These are phyloP conservation scores for Murraya paniculata DNA, from an alignment of 345 rosid species.

Conservation along the genomic window DNA sequence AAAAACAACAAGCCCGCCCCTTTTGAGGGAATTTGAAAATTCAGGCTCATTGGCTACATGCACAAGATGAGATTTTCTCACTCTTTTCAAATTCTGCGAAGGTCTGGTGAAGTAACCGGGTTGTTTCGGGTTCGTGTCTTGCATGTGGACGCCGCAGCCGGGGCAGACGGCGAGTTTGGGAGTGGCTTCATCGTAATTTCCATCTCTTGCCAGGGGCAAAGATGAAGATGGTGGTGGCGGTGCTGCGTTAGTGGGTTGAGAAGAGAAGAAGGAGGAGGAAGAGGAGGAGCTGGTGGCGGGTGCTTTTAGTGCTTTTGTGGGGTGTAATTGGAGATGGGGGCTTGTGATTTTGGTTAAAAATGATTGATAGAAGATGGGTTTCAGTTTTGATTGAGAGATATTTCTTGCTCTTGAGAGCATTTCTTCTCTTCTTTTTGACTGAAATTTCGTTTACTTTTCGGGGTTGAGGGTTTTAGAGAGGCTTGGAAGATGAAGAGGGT, in stretches of 20 bases:
- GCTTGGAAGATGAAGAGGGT: background rate
- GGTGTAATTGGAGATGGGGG: conserved; percentile 9
- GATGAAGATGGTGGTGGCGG: conserved; percentile 9
- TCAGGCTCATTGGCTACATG: conserved; percentile 60
- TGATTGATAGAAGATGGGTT: conserved; percentile 34
- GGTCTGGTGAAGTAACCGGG: conserved; percentile 82
- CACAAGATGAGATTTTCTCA: conserved; percentile 31
- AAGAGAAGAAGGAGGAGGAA: conserved; percentile 26
- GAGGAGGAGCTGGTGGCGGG: background rate
- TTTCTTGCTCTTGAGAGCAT: conserved; percentile 45
- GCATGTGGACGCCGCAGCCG: conserved; percentile 92
- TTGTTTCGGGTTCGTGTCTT: conserved; percentile 56
- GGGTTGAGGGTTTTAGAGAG: conserved; percentile 15
- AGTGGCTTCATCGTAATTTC: conserved; percentile 67
- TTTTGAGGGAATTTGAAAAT: conserved; percentile 53
- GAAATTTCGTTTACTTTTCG: no score
- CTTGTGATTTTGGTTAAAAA: conserved; percentile 15
- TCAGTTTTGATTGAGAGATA: conserved; percentile 51
- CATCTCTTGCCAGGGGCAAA: conserved; percentile 60
- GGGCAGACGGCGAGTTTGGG: conserved; percentile 65
- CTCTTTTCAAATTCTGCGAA: conserved; percentile 28
- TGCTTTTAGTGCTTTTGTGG: conserved; percentile 6
- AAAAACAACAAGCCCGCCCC: conserved; percentile 37
- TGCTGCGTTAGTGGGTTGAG: conserved; percentile 19
- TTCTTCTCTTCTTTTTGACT: background rate